A percentile compares a stretch with the other conserved stretches of the same genome.
phyloP scores from a whole-genome alignment of 352 stramenopile species.

The Phytophthora tubulina region DNA sequence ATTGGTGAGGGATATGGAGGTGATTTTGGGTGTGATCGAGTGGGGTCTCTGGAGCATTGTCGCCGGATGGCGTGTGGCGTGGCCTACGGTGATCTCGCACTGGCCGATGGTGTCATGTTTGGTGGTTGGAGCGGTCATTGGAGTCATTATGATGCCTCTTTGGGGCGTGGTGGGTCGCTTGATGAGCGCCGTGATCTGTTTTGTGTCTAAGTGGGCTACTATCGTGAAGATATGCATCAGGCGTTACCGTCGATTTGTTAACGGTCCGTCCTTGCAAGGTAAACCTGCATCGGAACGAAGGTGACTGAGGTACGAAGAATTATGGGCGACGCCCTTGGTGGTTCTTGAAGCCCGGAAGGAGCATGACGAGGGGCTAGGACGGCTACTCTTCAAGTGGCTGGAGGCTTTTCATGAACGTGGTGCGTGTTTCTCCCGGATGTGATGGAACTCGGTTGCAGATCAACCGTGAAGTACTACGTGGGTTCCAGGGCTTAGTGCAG shows the following conservation, averaged over 20 bases:
- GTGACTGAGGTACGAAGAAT: background rate
- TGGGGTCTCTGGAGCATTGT: too few relatives aligned
- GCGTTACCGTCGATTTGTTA: background rate
- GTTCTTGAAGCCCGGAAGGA: too few relatives aligned
- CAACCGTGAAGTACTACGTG: background rate
- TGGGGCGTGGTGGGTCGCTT: background rate
- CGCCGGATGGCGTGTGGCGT: too few relatives aligned
- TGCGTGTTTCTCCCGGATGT: background rate
- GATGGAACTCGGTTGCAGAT: background rate
- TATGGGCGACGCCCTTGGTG: background rate
- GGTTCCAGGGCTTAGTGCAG: background rate
- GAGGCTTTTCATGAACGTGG: background rate
- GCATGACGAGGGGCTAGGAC: too few relatives aligned
- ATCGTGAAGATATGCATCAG: background rate
- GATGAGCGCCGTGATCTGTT: background rate
- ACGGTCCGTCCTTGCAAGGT: background rate
- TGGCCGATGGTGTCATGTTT: background rate
- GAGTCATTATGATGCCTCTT: background rate
- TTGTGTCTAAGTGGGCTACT: background rate
- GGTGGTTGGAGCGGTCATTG: background rate
- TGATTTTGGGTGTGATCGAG: too few relatives aligned
- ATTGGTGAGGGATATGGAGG: too few relatives aligned
- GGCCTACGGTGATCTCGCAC: too few relatives aligned
- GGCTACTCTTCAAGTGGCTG: too few relatives aligned
- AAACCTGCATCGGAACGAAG: background rate